phyloP scores from a whole-genome alignment of 495 filamentous ascomycete genomes.

The Aspergillus incahuasiensis region DNA sequence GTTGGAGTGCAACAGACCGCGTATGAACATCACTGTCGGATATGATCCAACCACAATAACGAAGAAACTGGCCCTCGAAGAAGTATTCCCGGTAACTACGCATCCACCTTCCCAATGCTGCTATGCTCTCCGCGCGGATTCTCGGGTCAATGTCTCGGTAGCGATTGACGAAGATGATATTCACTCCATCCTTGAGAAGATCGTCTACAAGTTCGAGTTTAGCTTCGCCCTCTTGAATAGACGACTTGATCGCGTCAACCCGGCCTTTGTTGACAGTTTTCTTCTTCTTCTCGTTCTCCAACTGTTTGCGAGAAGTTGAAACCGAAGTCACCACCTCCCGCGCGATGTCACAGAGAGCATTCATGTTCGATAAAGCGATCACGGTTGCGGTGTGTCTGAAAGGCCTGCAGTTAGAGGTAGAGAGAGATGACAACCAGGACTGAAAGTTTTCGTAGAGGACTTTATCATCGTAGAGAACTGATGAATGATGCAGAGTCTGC shows the following conservation, averaged over 20 bases:
- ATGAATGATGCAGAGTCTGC: slow-evolving; percentile 66
- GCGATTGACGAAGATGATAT: slow-evolving; percentile 87
- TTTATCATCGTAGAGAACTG: slow-evolving; percentile 67
- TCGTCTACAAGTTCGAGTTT: slow-evolving; percentile 59
- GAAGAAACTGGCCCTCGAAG: slow-evolving; percentile 79
- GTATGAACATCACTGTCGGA: slow-evolving; percentile 68
- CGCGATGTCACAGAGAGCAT: slow-evolving; percentile 60
- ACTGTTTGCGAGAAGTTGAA: slow-evolving; percentile 71
- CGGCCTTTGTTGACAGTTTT: slow-evolving; percentile 70
- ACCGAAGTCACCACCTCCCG: slow-evolving; percentile 60
- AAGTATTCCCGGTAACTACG: slow-evolving; percentile 75
- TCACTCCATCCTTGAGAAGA: slow-evolving; percentile 74
- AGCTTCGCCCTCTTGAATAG: slow-evolving; percentile 60
- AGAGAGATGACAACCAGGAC: slow-evolving; percentile 81
- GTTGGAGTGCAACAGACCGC: slow-evolving; percentile 72
- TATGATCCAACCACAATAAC: slow-evolving; percentile 92
- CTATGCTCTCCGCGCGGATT: slow-evolving; percentile 80
- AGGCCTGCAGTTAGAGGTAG: slow-evolving; percentile 73
- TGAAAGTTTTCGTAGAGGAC: slow-evolving; percentile 78
- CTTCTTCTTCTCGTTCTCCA: slow-evolving; percentile 76
- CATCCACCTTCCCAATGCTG: slow-evolving; percentile 84
- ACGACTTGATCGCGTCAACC: slow-evolving; percentile 61
- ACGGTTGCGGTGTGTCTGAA: slow-evolving; percentile 92
- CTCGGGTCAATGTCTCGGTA: slow-evolving; percentile 89
- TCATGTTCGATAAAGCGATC: slow-evolving; percentile 69